Evolutionary conservation across 2,329 filamentous ascomycete genomes (phyloP).

Genomic region (Phialemoniopsis sp.): DNA sequence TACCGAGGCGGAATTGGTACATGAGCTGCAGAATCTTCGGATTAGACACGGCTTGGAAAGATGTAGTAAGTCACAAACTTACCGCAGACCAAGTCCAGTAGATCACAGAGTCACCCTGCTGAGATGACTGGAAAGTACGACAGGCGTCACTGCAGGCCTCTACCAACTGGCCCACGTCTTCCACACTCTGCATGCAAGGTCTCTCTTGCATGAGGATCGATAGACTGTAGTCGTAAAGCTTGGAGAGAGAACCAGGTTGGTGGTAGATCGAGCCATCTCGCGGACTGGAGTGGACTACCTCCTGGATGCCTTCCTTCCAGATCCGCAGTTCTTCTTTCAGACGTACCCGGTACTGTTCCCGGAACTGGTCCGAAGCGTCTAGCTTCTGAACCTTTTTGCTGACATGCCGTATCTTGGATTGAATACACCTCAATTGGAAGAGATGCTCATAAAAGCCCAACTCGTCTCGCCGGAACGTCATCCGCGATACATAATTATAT

Average conservation of each 20-base stretch:
- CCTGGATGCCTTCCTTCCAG: slow-evolving; percentile 1
- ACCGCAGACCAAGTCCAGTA: slow-evolving; percentile 1
- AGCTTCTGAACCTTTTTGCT: neutral
- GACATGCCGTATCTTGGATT: neutral
- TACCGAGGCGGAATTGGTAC: neutral
- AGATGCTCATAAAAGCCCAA: neutral
- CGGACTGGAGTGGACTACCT: neutral
- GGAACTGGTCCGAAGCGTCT: neutral
- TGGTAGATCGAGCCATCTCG: neutral
- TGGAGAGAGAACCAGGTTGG: neutral
- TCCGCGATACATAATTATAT: neutral
- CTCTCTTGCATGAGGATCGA: neutral
- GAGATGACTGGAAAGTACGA: neutral
- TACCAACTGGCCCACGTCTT: neutral
- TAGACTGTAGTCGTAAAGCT: slow-evolving; percentile 1
- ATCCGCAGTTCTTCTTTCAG: neutral
- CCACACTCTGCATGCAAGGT: neutral
- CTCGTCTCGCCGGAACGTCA: neutral
- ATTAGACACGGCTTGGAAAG: neutral
- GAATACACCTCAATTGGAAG: neutral
- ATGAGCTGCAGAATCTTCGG: neutral
- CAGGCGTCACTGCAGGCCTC: neutral
- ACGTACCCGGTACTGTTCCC: neutral
- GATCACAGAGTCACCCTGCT: neutral
- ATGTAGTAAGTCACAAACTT: neutral